A percentile compares a stretch with the other conserved stretches of the same genome.
These are phyloP conservation scores for Ceratobasidium papillatum DNA, from an alignment of 1,284 basidiomycete species.

Conservation along the genomic window DNA sequence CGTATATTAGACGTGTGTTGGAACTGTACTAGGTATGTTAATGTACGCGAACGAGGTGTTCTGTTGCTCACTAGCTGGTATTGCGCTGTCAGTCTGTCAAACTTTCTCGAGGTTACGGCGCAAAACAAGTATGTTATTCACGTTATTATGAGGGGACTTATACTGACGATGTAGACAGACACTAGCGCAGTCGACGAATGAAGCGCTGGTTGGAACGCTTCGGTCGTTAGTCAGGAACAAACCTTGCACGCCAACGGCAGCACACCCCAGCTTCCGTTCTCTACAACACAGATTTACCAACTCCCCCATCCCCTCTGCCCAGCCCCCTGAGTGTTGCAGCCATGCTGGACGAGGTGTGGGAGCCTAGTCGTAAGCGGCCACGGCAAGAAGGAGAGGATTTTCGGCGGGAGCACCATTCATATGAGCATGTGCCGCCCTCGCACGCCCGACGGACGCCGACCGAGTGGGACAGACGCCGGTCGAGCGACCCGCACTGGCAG, in stretches of 20 bases:
- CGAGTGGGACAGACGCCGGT: slow-evolving; percentile 35
- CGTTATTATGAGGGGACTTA: too few species aligned
- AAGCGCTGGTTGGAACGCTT: background rate
- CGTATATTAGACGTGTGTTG: background rate
- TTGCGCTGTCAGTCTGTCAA: background rate
- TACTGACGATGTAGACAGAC: background rate
- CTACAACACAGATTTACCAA: slow-evolving; percentile 7
- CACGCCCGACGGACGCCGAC: slow-evolving; percentile 19
- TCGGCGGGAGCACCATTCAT: slow-evolving; percentile 31
- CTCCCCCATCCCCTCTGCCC: background rate
- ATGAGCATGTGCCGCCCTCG: slow-evolving; percentile 27
- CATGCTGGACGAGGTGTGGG: slow-evolving; percentile 38
- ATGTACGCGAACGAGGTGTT: background rate
- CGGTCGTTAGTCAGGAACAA: slow-evolving; percentile 28
- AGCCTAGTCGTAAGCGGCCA: slow-evolving; percentile 37
- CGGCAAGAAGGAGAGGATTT: slow-evolving; percentile 30
- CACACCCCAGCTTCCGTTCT: background rate
- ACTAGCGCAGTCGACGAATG: background rate
- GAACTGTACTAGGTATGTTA: slow-evolving; percentile 15
- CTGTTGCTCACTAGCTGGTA: background rate
- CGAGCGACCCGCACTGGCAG: slow-evolving; percentile 31
- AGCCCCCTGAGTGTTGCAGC: background rate
- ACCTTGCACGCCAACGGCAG: slow-evolving; percentile 14
- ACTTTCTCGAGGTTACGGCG: background rate
- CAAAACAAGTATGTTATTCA: slow-evolving; percentile 14